Base-by-base conservation (phyloP, 2,329 filamentous ascomycete genomes). In the Alternaria sp. region DNA sequence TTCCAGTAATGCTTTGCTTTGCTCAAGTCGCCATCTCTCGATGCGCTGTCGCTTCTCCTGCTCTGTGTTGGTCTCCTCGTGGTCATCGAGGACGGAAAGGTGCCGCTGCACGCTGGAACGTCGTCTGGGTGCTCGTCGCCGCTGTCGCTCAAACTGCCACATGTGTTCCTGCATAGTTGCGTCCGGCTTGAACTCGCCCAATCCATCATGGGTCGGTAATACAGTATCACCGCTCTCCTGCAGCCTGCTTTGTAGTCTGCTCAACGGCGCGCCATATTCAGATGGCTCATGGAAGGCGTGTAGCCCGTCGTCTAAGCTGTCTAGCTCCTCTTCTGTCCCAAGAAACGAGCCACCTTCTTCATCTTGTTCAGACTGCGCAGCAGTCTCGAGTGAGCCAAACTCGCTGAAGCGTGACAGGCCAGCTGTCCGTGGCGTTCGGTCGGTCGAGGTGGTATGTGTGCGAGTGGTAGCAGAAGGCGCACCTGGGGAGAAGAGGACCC, bases 261-360 rank as follows among this genome's bases (percentile, higher is more conserved):
- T 75, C 60, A 83, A 85, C 28, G 76, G 81, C 56, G 73, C 67
- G 43, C 73, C 72, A 55, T 73, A 70, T 27, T 79, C 74, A 2
- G 81, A 83, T 16, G 86, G 83, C 45, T 92, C 89, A 53, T 93
- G 88, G 74, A 97, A 97, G 44, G 93, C 94, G 66, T 94, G 91
- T 2, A 98, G 84, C 55, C 96, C 94, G 74, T 94, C 94, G 76
- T 98, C 94, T 41, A 98, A 85, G 75, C 93, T 97, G 77, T 99
- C 95, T 45, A 98, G 84, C 76, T 98, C 94, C 22, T 85, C 84
- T 40, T 83, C 81, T 5, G 79, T 83, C 14, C 78, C 81, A 46
- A 80, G 75, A 62, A 78, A 80, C 8, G 80, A 81, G 12, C 75
- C 68, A 60, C 79, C 75, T 41, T 81, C 79, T 45, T 78, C 76